Evolutionary conservation across 345 rosid genomes (phyloP).

Genomic region (Salix exigua): DNA sequence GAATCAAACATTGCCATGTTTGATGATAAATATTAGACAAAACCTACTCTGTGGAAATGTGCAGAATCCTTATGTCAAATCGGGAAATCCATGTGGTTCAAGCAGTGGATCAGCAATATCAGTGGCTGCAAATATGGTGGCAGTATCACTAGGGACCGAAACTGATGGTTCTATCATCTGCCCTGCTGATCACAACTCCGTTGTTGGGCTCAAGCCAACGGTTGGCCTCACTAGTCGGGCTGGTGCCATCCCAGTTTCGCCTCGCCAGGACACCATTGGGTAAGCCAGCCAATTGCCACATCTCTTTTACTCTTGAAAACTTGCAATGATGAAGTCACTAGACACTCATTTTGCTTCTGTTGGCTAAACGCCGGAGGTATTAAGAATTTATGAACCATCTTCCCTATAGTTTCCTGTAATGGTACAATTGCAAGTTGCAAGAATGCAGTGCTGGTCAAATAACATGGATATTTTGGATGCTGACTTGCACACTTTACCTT

Average conservation of each 20-base stretch:
- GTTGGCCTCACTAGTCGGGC: conserved; percentile 73
- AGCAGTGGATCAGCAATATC: conserved; percentile 79
- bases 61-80: conserved; percentile 68
- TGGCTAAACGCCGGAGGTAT: neutral
- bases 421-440: no score
- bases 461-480: no score
- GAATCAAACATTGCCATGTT: neutral
- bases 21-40: neutral
- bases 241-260: conserved; percentile 62
- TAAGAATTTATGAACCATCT: no score
- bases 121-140: conserved; percentile 63
- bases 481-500: neutral
- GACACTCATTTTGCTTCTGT: no score
- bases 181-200: conserved; percentile 52
- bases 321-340: no score
- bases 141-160: conserved; percentile 66
- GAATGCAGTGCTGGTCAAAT: no score
- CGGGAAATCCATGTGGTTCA: conserved; percentile 59
- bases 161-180: conserved; percentile 67
- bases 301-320: no score
- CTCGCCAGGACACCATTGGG: conserved; percentile 64
- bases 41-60: neutral
- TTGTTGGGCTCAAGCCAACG: conserved; percentile 72
- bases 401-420: no score
- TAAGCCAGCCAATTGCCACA: neutral